Percentiles rank a stretch among this genome's conserved stretches.
These are phyloP conservation scores for Wickerhamomyces sp. DNA, from an alignment of 1,139 yeast species.

Conservation along the genomic window DNA sequence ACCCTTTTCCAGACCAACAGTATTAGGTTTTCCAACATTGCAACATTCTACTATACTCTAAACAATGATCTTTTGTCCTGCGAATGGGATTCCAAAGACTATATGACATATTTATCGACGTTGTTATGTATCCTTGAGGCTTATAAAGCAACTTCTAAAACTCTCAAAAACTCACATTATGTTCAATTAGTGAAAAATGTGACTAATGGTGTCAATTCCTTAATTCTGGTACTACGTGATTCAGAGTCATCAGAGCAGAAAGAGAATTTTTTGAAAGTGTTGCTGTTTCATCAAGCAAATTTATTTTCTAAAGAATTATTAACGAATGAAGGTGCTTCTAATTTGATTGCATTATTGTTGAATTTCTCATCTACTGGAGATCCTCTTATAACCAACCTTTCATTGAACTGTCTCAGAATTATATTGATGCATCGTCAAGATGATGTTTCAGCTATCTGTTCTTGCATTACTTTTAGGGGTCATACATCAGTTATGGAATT, in stretches of 20 bases:
- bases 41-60: constrained; percentile 14
- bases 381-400: constrained; percentile 12
- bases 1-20: constrained; percentile 14
- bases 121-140: constrained; percentile 16
- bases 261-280: constrained; percentile 20
- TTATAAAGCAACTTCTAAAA: constrained; percentile 13
- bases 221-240: constrained; percentile 17
- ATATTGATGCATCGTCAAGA: constrained; percentile 24
- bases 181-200: constrained; percentile 13
- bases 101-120: constrained; percentile 21
- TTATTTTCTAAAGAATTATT: constrained; percentile 35
- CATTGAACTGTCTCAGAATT: constrained; percentile 27
- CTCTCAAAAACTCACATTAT: constrained; percentile 12
- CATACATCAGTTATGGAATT: constrained; percentile 18
- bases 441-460: constrained; percentile 23
- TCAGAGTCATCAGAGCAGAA: constrained; percentile 22
- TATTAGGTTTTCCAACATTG: constrained; percentile 18
- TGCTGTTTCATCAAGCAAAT: constrained; percentile 42
- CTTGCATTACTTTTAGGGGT: constrained; percentile 21
- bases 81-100: constrained; percentile 23
- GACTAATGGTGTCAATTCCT: constrained; percentile 14
- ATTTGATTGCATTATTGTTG: constrained; percentile 27
- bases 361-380: constrained; percentile 15
- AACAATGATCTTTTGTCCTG: constrained; percentile 18
- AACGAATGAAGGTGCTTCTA: constrained; percentile 30